Evolutionary conservation across 768 basidiomycete species (phyloP), one percentile per base, ranked within the genome.

Genomic region (Trametes gibbosa): DNA sequence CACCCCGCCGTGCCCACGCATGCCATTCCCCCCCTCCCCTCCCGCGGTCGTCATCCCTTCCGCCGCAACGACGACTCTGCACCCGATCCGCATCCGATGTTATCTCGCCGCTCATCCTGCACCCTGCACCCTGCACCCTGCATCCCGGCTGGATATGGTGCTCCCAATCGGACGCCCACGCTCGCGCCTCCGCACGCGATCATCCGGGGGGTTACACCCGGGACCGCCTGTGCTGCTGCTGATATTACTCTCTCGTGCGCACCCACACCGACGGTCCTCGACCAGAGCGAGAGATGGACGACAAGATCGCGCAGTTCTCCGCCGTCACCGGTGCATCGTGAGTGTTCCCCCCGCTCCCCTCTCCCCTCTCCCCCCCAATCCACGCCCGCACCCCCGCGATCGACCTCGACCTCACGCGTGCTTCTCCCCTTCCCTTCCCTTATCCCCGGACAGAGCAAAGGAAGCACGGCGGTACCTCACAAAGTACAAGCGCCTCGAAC

Each of bases 391-490:
- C n/a, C n/a, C n/a, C n/a, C n/a, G n/a, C n/a, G n/a, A n/a, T n/a
- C n/a, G n/a, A n/a, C n/a, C n/a, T 32, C 29, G 29, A 32, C 29
- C 4, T 32, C 29, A 4, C 29, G 29, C 29, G 29, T 32, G 29
- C 29, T n/a, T n/a, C n/a, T n/a, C n/a, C n/a, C n/a, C n/a, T n/a
- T n/a, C n/a, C n/a, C n/a, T n/a, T n/a, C n/a, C n/a, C n/a, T n/a
- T n/a, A 14, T 13, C 17, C 21, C 19, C 9, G 9, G 21, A 40
- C 49, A 79, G 79, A 12, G 29, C 59, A 52, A 76, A 72, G 53
- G 88, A 90, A 59, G 90, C 89, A 12, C 83, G 73, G 64, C 82
- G 82, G 67, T 90, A 82, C 73, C 69, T 92, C 47, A 84, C 89
- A 61, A 85, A 83, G 64, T 78, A 89, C 74, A 85, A 83, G 65